phyloP scores from a whole-genome alignment of 2,329 filamentous ascomycete species.

The Aspergillus melleus region DNA sequence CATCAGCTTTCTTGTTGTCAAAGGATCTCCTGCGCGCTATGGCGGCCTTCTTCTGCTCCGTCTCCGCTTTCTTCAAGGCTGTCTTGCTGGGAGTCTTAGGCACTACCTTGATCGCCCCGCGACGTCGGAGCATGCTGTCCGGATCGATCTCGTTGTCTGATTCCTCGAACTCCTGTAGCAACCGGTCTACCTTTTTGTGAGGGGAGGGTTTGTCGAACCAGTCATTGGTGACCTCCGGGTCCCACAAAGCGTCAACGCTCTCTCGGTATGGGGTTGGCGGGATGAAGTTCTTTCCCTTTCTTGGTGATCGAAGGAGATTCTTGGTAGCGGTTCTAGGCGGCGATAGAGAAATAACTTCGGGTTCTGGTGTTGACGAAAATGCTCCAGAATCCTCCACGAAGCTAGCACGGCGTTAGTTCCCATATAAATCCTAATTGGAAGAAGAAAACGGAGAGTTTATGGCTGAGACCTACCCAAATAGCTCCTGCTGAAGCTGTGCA shows the following conservation, averaged over 20 bases:
- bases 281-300: constrained; percentile 45
- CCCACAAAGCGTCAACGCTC: constrained; percentile 57
- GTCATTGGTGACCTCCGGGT: constrained; percentile 50
- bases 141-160: constrained; percentile 38
- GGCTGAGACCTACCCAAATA: constrained; percentile 19
- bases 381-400: constrained; percentile 5
- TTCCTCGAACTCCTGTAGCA: constrained; percentile 35
- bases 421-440: not conserved
- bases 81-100: constrained; percentile 35
- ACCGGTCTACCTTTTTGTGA: constrained; percentile 37
- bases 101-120: constrained; percentile 3
- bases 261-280: constrained; percentile 53
- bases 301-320: constrained; percentile 47
- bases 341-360: constrained; percentile 27
- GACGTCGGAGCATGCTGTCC: constrained; percentile 13
- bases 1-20: constrained; percentile 51
- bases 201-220: constrained; percentile 59
- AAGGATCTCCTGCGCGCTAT: constrained; percentile 51
- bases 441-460: not conserved
- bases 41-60: constrained; percentile 37
- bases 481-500: constrained; percentile 18
- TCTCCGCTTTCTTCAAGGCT: constrained; percentile 40
- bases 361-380: constrained; percentile 10
- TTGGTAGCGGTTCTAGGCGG: constrained; percentile 48
- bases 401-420: constrained; percentile 15